Conservation (phyloP, 805 yeast species). For the Saccharomycopsis oosterbeekiorum region DNA sequence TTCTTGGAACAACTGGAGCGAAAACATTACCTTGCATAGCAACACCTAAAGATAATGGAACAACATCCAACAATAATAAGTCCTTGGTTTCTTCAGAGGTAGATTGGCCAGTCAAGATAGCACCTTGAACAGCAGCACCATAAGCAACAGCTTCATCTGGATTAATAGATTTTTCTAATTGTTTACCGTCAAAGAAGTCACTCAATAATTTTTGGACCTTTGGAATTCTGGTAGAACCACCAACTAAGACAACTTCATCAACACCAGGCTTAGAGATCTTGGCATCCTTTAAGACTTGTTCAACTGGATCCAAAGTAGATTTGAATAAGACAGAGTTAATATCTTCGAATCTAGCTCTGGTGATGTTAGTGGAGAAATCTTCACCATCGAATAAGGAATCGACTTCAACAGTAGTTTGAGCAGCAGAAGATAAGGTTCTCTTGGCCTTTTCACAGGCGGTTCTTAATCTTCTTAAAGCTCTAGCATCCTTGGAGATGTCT, state of each 20-base stretch:
- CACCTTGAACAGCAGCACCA: slow-evolving; percentile 99
- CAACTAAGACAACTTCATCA: slow-evolving; percentile 92
- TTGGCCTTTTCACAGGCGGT: slow-evolving; percentile 99
- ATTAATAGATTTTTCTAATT: slow-evolving; percentile 92
- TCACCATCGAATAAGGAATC: slow-evolving; percentile 94
- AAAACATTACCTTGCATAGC: slow-evolving; percentile 99
- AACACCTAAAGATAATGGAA: slow-evolving; percentile 98
- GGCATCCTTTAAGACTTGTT: slow-evolving; percentile 89
- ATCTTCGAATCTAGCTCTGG: slow-evolving; percentile 98
- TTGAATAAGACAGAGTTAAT: slow-evolving; percentile 88
- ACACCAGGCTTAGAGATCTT: slow-evolving; percentile 74
- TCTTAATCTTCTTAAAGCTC: slow-evolving; percentile 97
- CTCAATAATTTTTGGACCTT: slow-evolving; percentile 91
- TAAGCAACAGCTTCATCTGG: slow-evolving; percentile 99
- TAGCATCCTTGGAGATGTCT: slow-evolving; percentile 83
- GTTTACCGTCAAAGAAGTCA: slow-evolving; percentile 95
- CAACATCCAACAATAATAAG: slow-evolving; percentile 90
- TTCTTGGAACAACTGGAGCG: slow-evolving; percentile 98
- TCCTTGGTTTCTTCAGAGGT: slow-evolving; percentile 90
- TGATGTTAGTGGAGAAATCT: slow-evolving; percentile 85
- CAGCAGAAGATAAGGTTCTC: slow-evolving; percentile 94
- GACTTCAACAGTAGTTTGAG: slow-evolving; percentile 93
- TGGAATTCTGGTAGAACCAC: slow-evolving; percentile 99
- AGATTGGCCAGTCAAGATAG: slow-evolving; percentile 88
- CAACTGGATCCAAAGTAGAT: slow-evolving; percentile 90